A percentile compares a stretch with the other conserved stretches of the same genome.
These are phyloP conservation scores for Vitis hybrid DNA, from an alignment of 177 flowering plant species.

Conservation along the genomic window DNA sequence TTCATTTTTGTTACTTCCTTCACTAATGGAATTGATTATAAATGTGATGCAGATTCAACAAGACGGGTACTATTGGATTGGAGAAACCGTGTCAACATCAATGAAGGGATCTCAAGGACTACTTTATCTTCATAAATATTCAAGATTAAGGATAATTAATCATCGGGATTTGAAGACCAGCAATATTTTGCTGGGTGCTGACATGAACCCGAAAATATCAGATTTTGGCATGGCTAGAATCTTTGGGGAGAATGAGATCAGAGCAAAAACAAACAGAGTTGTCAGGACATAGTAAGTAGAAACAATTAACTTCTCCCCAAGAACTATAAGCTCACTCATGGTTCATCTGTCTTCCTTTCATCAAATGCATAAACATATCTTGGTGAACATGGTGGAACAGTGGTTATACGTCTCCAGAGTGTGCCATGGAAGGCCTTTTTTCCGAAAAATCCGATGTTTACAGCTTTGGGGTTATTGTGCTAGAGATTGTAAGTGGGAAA, in stretches of 20 bases:
- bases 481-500: slow-evolving; percentile 17
- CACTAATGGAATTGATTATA: not conserved
- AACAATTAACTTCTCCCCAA: too few species aligned
- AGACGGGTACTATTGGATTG: slow-evolving; percentile 1
- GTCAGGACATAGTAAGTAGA: slow-evolving; percentile 17
- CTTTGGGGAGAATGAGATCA: slow-evolving; percentile 1
- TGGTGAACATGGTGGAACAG: not conserved
- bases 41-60: not conserved
- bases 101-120: slow-evolving; percentile 16
- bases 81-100: slow-evolving; percentile 9
- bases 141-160: slow-evolving; percentile 2
- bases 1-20: not conserved
- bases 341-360: too few species aligned
- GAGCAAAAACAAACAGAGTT: slow-evolving; percentile 7
- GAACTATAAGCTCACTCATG: too few species aligned
- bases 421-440: slow-evolving; percentile 13
- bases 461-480: slow-evolving; percentile 12
- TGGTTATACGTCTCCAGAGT: not conserved
- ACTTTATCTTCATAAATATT: slow-evolving; percentile 15
- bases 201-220: slow-evolving; percentile 12
- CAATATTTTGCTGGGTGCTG: not conserved
- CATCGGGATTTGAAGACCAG: not conserved
- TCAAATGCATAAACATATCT: too few species aligned
- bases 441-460: slow-evolving; percentile 17
- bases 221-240: slow-evolving; percentile 16